A percentile compares a stretch with the other conserved stretches of the same genome.
phyloP scores from a whole-genome alignment of 495 filamentous ascomycete genomes.

The Aspergillus funiculosus region DNA sequence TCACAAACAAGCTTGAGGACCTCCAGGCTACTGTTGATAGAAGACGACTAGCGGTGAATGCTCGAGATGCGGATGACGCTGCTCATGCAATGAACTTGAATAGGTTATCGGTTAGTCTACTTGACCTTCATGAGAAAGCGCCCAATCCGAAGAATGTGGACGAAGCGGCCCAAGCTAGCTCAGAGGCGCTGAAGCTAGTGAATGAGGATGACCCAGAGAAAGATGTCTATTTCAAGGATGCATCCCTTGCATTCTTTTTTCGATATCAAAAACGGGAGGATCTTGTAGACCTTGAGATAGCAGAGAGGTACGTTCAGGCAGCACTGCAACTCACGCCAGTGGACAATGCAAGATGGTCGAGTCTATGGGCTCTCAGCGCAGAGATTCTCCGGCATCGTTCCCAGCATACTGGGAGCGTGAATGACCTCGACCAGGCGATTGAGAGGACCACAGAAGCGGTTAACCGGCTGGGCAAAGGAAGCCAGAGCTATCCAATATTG shows the following conservation, averaged over 20 bases:
- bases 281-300: background rate
- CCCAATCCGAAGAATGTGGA: too few relatives aligned
- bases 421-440: background rate
- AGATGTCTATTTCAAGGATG: background rate
- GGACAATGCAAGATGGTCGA: background rate
- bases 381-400: background rate
- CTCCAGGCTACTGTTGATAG: too few relatives aligned
- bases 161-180: background rate
- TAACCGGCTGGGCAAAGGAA: background rate
- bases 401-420: background rate
- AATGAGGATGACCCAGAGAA: background rate
- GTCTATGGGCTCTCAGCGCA: background rate
- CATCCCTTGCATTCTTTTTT: background rate
- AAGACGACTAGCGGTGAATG: too few relatives aligned
- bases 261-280: background rate
- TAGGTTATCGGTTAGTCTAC: too few relatives aligned
- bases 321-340: background rate
- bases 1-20: too few relatives aligned
- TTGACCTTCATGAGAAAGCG: too few relatives aligned
- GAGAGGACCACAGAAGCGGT: background rate
- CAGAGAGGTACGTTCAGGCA: background rate
- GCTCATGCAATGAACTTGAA: too few relatives aligned
- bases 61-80: too few relatives aligned
- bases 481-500: background rate
- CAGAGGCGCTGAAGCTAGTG: background rate